Conservation (phyloP, 2,329 filamentous ascomycete genomes). For the Cercospora berteroae region DNA sequence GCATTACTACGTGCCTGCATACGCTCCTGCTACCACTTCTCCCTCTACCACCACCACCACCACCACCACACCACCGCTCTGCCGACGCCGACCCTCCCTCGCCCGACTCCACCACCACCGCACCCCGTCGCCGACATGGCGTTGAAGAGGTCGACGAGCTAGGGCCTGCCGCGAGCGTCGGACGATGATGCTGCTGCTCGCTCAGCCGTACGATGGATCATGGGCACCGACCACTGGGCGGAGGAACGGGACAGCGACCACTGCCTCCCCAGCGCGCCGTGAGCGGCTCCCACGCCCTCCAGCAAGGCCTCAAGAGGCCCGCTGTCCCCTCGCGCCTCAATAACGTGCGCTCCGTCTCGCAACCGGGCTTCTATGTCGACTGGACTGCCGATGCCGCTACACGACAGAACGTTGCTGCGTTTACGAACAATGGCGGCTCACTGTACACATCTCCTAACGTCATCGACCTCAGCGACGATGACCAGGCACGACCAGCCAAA, state of each 20-base stretch:
- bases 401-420: constrained; percentile 24
- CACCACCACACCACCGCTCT: not conserved
- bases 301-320: constrained; percentile 26
- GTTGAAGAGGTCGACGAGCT: constrained; percentile 6
- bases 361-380: constrained; percentile 30
- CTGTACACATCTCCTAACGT: constrained; percentile 27
- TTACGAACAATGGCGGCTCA: constrained; percentile 19
- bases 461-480: constrained; percentile 30
- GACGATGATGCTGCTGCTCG: constrained; percentile 28
- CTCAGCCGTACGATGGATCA: constrained; percentile 32
- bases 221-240: constrained; percentile 17
- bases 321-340: constrained; percentile 36
- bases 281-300: constrained; percentile 29
- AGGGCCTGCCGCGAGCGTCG: constrained; percentile 7
- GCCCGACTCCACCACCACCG: not conserved
- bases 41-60: not conserved
- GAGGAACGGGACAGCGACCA: constrained; percentile 23
- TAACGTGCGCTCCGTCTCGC: constrained; percentile 35
- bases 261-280: constrained; percentile 31
- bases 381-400: constrained; percentile 26
- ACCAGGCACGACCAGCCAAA: constrained; percentile 29
- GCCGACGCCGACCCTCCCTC: not conserved
- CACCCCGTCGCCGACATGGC: not conserved
- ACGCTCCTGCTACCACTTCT: not conserved
- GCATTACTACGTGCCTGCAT: constrained; percentile 5